Evolutionary conservation across 176 grass and related monocot genomes (phyloP).

Genomic region (Eleusine indica): DNA sequence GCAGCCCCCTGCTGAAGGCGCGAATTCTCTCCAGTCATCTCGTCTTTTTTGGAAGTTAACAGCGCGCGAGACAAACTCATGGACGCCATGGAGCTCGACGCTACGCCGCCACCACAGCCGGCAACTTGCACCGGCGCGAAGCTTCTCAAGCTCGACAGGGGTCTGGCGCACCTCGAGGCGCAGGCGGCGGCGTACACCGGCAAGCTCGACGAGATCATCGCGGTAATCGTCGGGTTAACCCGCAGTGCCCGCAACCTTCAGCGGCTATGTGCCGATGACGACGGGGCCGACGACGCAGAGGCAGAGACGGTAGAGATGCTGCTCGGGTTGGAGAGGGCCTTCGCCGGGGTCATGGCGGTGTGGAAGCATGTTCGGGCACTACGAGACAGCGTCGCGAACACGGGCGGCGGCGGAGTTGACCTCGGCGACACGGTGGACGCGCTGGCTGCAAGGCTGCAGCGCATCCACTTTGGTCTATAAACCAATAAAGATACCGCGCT

Average conservation of each 20-base stretch:
- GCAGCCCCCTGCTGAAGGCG: too few relatives aligned
- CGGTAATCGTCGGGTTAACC: too few relatives aligned
- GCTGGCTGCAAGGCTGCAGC: background rate
- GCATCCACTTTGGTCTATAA: too few relatives aligned
- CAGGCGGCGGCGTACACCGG: too few relatives aligned
- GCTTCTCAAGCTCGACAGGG: background rate
- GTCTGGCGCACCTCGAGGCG: background rate
- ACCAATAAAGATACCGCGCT: too few relatives aligned
- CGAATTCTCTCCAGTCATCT: background rate
- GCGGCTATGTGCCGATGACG: too few relatives aligned
- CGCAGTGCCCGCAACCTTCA: too few relatives aligned
- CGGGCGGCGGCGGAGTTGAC: background rate
- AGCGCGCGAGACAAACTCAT: background rate
- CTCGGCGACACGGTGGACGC: background rate
- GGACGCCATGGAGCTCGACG: conserved; percentile 13
- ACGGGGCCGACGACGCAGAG: too few relatives aligned
- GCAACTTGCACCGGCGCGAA: background rate
- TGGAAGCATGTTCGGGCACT: background rate
- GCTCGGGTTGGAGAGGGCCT: background rate
- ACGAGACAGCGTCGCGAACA: too few relatives aligned
- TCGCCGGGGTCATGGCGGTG: background rate
- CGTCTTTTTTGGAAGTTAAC: background rate
- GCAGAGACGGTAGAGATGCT: too few relatives aligned
- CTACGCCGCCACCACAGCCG: too few relatives aligned
- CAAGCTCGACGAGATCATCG: too few relatives aligned